Evolutionary conservation across 306 rosid species (phyloP).

Genomic region (Arachis hypogaea): DNA sequence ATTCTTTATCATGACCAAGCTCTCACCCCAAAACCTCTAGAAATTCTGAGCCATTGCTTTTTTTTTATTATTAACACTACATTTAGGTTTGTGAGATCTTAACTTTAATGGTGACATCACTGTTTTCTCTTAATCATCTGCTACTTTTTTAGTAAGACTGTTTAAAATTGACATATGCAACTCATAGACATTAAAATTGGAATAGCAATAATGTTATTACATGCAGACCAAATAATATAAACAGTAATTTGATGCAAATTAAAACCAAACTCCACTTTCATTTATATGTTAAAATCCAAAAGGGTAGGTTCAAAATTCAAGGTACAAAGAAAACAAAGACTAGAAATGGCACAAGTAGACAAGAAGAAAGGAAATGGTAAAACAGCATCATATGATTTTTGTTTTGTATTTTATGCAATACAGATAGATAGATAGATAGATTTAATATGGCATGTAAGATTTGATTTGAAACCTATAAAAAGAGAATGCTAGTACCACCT

Average conservation of each 20-base stretch:
- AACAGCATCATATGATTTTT: slow-evolving; percentile 26
- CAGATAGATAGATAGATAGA: slow-evolving; percentile 26
- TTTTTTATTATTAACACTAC: background rate
- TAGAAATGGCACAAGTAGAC: slow-evolving; percentile 26
- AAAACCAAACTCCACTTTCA: background rate
- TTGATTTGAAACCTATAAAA: slow-evolving; percentile 37
- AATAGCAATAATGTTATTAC: slow-evolving; percentile 13
- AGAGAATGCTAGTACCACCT: slow-evolving; percentile 34
- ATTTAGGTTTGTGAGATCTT: slow-evolving; percentile 13
- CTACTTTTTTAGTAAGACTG: background rate
- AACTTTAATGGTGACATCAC: slow-evolving; percentile 17
- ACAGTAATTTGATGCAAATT: slow-evolving; percentile 10
- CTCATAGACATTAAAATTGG: slow-evolving; percentile 17
- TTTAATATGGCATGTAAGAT: slow-evolving; percentile 30
- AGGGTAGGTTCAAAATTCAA: slow-evolving; percentile 16
- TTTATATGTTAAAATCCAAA: background rate
- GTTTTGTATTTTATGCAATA: slow-evolving; percentile 24
- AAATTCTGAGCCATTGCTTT: slow-evolving; percentile 42
- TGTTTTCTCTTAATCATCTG: slow-evolving; percentile 15
- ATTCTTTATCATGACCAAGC: slow-evolving; percentile 49
- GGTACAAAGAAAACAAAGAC: slow-evolving; percentile 18
- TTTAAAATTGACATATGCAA: slow-evolving; percentile 5
- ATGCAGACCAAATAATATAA: slow-evolving; percentile 27
- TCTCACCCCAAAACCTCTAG: slow-evolving; percentile 35
- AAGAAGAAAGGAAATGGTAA: slow-evolving; percentile 22